Conservation (phyloP, 176 grass and related monocot genomes). For the Elymus sibiricus region DNA sequence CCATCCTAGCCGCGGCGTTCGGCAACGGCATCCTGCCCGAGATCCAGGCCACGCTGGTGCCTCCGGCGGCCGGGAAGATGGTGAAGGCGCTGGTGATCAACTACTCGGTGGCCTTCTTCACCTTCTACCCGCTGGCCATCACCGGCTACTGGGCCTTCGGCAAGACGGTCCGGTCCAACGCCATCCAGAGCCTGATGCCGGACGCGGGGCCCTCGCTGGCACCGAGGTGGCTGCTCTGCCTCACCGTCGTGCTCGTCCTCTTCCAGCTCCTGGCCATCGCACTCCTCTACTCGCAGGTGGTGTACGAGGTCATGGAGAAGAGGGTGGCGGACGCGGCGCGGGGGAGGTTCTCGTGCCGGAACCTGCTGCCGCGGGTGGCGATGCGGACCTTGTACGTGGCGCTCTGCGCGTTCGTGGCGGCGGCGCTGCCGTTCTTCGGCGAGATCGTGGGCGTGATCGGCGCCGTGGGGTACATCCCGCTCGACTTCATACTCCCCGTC, state of each 20-base stretch:
- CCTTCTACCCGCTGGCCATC: conserved; percentile 67
- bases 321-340: conserved; percentile 39
- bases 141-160: conserved; percentile 94
- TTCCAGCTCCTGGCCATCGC: conserved; percentile 89
- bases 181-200: conserved; percentile 75
- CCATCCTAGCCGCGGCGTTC: conserved; percentile 75
- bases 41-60: conserved; percentile 89
- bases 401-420: conserved; percentile 53
- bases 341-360: conserved; percentile 58
- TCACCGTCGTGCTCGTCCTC: conserved; percentile 68
- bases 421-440: conserved; percentile 84
- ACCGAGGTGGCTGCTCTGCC: conserved; percentile 73
- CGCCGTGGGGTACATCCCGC: conserved; percentile 64
- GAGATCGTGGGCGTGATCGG: conserved; percentile 72
- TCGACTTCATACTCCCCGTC: conserved; percentile 72
- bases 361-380: conserved; percentile 55
- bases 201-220: conserved; percentile 57
- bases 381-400: conserved; percentile 54
- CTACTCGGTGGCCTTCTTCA: conserved; percentile 61
- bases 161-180: conserved; percentile 65
- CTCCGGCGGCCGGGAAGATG: conserved; percentile 85
- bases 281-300: conserved; percentile 68
- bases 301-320: conserved; percentile 86
- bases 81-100: conserved; percentile 69
- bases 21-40: conserved; percentile 88